A percentile compares a stretch with the other conserved stretches of the same genome.
These are phyloP conservation scores for Penicillium janthinellum DNA, from an alignment of 2,329 filamentous ascomycete species.

Conservation along the genomic window DNA sequence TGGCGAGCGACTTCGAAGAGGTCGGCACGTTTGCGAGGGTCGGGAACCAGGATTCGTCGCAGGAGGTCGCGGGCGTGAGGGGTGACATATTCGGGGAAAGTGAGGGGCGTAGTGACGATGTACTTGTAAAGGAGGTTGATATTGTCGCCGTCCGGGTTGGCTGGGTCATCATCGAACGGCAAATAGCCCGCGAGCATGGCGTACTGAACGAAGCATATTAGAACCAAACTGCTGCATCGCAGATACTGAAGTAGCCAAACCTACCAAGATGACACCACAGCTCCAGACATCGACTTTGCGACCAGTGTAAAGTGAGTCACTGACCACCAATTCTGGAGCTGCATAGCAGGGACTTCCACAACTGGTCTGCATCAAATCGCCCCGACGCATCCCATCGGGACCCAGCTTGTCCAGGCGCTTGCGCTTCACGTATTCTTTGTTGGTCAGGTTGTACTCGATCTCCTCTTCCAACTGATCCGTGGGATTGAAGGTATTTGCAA, in stretches of 20 bases:
- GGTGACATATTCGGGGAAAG: conserved; percentile 98
- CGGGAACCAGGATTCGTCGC: conserved; percentile 89
- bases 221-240: neutral
- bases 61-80: conserved; percentile 92
- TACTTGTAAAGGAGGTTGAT: conserved; percentile 99
- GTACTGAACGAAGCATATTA: conserved; percentile 63
- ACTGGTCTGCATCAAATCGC: conserved; percentile 98
- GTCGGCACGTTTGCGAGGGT: conserved; percentile 91
- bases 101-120: conserved; percentile 94
- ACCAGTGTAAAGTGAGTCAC: conserved; percentile 94
- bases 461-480: conserved; percentile 85
- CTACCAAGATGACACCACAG: conserved; percentile 94
- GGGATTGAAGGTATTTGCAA: conserved; percentile 95
- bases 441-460: conserved; percentile 81
- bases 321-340: conserved; percentile 94
- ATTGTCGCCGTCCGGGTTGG: conserved; percentile 97
- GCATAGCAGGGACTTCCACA: conserved; percentile 98
- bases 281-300: conserved; percentile 99
- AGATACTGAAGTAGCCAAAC: conserved; percentile 38
- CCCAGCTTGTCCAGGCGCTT: conserved; percentile 81
- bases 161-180: conserved; percentile 96
- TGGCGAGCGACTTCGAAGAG: conserved; percentile 96
- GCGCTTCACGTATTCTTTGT: conserved; percentile 85
- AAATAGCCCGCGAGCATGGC: conserved; percentile 98
- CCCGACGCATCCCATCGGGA: conserved; percentile 73